Percentiles rank a stretch among this genome's conserved stretches.
These are phyloP conservation scores for Parietaria judaica DNA, from an alignment of 306 rosid species.

Conservation along the genomic window DNA sequence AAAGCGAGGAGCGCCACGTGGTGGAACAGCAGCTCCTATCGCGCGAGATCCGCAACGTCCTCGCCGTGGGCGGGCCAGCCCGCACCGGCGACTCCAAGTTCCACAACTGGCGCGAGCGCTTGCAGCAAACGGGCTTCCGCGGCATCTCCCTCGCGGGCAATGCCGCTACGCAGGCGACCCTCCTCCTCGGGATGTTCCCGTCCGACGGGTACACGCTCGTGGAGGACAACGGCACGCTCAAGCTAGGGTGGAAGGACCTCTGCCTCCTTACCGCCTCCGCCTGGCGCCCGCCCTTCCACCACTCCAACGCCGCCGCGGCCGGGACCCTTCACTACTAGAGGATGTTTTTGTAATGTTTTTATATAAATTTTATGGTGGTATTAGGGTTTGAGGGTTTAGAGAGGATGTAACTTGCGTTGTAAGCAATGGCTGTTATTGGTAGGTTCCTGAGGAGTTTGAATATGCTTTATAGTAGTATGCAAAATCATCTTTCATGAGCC, in stretches of 20 bases:
- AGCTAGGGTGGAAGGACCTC: conserved; percentile 98
- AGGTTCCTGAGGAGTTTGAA: conserved; percentile 8
- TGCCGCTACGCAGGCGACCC: conserved; percentile 87
- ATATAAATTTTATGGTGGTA: neutral
- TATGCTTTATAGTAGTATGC: neutral
- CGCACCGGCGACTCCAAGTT: conserved; percentile 81
- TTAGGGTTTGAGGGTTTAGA: neutral
- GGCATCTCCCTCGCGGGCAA: conserved; percentile 88
- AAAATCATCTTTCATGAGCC: conserved; percentile 3
- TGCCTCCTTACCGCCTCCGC: conserved; percentile 98
- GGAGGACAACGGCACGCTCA: conserved; percentile 90
- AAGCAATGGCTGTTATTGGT: conserved; percentile 4
- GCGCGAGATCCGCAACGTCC: conserved; percentile 79
- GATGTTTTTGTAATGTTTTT: neutral
- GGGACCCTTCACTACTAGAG: conserved; percentile 18
- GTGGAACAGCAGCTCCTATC: conserved; percentile 92
- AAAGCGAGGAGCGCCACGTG: conserved; percentile 91
- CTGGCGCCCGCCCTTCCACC: conserved; percentile 77
- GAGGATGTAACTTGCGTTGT: neutral
- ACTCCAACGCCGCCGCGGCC: neutral
- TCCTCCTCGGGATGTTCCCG: conserved; percentile 89
- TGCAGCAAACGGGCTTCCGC: conserved; percentile 78
- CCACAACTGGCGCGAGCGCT: conserved; percentile 89
- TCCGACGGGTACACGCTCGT: conserved; percentile 92
- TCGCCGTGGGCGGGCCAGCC: conserved; percentile 88